These are phyloP conservation scores for Tausonia pullulans DNA, from an alignment of 1,284 basidiomycete species.

Conservation along the genomic window DNA sequence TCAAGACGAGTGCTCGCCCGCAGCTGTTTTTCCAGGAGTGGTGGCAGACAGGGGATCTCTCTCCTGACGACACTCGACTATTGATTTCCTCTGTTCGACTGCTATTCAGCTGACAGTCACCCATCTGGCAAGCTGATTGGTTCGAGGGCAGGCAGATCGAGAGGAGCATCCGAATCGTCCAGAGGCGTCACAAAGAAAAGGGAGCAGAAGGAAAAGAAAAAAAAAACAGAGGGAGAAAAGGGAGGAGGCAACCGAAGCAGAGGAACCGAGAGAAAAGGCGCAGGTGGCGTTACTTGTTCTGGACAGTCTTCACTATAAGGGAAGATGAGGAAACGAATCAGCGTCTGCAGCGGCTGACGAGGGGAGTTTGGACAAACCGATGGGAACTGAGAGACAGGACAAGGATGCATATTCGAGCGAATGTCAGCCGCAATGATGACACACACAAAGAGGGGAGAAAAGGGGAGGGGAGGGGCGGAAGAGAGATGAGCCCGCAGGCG, in stretches of 20 bases:
- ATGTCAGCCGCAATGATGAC: not conserved
- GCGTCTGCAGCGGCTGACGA: not conserved
- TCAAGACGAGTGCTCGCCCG: no score
- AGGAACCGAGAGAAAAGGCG: not conserved
- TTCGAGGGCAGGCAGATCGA: no score
- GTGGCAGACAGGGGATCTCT: no score
- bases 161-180: no score
- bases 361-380: not conserved
- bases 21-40: no score
- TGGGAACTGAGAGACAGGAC: not conserved
- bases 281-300: slow-evolving; percentile 6
- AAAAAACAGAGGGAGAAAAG: not conserved
- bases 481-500: not conserved
- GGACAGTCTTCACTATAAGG: slow-evolving; percentile 16
- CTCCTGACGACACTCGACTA: no score
- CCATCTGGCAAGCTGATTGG: no score
- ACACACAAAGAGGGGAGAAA: not conserved
- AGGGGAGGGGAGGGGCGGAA: not conserved
- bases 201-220: no score
- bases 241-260: not conserved
- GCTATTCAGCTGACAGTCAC: no score
- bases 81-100: no score
- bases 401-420: not conserved
- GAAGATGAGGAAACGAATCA: not conserved
- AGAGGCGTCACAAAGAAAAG: no score